Evolutionary conservation across 495 filamentous ascomycete species (phyloP).

Genomic region (Entonaema liquescens): DNA sequence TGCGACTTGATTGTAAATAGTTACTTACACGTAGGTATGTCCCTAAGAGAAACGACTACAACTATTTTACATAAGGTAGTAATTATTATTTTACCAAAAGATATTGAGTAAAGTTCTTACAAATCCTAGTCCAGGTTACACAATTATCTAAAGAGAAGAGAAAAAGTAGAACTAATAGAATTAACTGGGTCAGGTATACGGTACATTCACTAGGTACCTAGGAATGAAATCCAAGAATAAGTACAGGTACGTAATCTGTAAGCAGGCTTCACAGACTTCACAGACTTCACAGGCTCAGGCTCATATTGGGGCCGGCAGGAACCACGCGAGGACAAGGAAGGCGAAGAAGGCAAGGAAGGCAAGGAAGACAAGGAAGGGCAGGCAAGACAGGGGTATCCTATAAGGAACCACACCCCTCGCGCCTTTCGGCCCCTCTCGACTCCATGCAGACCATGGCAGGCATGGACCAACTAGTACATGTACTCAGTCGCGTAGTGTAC

Average conservation of each 20-base stretch:
- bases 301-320: slow-evolving; percentile 28
- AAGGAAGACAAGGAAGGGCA: slow-evolving; percentile 3
- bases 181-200: neutral
- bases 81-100: slow-evolving; percentile 1
- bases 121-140: slow-evolving; percentile 2
- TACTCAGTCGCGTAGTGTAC: neutral
- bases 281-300: no score
- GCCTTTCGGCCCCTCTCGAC: slow-evolving; percentile 26
- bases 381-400: slow-evolving; percentile 3
- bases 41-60: neutral
- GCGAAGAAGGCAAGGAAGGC: slow-evolving; percentile 7
- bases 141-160: slow-evolving; percentile 16
- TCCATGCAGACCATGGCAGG: slow-evolving; percentile 4
- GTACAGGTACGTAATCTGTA: slow-evolving; percentile 33
- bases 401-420: slow-evolving; percentile 13
- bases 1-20: neutral
- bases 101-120: slow-evolving; percentile 6
- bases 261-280: no score
- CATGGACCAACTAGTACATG: neutral
- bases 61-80: no score
- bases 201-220: neutral
- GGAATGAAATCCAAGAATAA: neutral
- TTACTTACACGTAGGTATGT: no score
- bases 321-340: slow-evolving; percentile 38
- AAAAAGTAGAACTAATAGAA: neutral